A percentile compares a stretch with the other conserved stretches of the same genome.
Conservation (phyloP, 805 yeast genomes). For the Allodekkera sacchari region DNA sequence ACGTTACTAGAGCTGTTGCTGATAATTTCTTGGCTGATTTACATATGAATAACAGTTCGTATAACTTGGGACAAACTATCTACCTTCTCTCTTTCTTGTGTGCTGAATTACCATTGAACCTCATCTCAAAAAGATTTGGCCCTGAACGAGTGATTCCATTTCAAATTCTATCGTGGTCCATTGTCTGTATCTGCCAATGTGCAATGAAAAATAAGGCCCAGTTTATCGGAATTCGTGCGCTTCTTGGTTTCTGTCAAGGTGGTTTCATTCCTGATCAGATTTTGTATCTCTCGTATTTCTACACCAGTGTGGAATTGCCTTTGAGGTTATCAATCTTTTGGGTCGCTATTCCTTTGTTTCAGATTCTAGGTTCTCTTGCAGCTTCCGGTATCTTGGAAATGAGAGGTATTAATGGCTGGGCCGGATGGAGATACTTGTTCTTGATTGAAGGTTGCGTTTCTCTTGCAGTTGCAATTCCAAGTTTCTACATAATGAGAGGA, state of each 20-base stretch:
- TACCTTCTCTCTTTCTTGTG: conserved; percentile 42
- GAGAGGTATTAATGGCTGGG: conserved; percentile 34
- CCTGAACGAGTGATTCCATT: conserved; percentile 55
- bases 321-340: conserved; percentile 53
- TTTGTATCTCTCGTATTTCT: conserved; percentile 60
- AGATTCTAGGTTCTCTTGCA: conserved; percentile 33
- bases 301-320: conserved; percentile 49
- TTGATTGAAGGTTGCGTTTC: conserved; percentile 56
- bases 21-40: conserved; percentile 48
- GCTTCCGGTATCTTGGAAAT: conserved; percentile 46
- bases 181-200: conserved; percentile 46
- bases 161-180: conserved; percentile 49
- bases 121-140: conserved; percentile 55
- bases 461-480: conserved; percentile 37
- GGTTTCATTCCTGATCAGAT: conserved; percentile 61
- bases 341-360: conserved; percentile 43
- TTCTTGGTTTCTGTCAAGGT: conserved; percentile 54
- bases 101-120: conserved; percentile 59
- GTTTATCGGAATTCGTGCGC: conserved; percentile 40
- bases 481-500: conserved; percentile 24
- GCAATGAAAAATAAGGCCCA: conserved; percentile 33
- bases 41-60: conserved; percentile 45
- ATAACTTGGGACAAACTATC: conserved; percentile 51
- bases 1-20: conserved; percentile 45
- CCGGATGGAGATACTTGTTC: conserved; percentile 63